Conservation (phyloP, 2,329 filamentous ascomycete species). For the Dryadomyces quercivorus region DNA sequence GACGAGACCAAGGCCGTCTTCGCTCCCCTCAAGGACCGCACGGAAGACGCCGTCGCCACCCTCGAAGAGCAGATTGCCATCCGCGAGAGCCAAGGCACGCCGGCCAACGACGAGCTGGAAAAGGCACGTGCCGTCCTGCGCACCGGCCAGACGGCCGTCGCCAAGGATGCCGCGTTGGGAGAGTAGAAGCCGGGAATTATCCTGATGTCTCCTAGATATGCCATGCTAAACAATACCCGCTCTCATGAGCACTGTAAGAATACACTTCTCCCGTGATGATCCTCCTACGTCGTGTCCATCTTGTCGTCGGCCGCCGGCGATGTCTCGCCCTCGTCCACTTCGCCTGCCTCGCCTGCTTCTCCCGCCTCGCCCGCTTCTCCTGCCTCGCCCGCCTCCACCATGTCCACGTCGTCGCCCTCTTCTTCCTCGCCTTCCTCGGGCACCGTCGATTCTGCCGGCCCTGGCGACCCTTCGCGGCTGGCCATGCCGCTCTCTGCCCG, state of each 20-base stretch:
- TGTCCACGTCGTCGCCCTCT: constrained; percentile 43
- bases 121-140: constrained; percentile 42
- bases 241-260: background rate
- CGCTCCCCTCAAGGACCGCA: constrained; percentile 56
- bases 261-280: background rate
- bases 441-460: no score
- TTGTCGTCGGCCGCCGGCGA: no score
- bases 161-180: constrained; percentile 11
- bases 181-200: background rate
- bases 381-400: constrained; percentile 31
- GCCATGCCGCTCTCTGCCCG: constrained; percentile 10
- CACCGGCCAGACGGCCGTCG: constrained; percentile 31
- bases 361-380: background rate
- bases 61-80: constrained; percentile 66
- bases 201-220: background rate
- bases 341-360: constrained; percentile 19
- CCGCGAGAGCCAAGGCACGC: constrained; percentile 30
- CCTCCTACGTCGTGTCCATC: constrained; percentile 49
- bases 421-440: background rate
- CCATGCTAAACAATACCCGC: background rate
- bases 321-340: constrained; percentile 26
- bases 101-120: constrained; percentile 35
- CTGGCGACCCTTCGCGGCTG: no score
- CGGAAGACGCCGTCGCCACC: constrained; percentile 57
- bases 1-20: constrained; percentile 82